Base-by-base conservation (phyloP, 176 grass and related monocot genomes). In the Olyra latifolia region DNA sequence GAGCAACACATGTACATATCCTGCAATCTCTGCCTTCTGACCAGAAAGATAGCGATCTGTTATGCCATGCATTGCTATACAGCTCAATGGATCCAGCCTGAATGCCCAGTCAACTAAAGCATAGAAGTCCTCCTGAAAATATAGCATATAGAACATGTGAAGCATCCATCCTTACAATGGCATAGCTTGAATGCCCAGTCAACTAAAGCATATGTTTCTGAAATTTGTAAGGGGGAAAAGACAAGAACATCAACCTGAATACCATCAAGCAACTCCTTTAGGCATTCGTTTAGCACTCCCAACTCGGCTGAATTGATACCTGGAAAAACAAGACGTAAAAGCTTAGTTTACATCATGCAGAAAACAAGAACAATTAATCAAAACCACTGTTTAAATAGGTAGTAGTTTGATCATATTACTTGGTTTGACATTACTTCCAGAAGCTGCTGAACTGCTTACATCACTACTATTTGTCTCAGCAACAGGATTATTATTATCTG, bases 11-110 rank as follows among this genome's bases (percentile, higher is more conserved):
- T 84, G 86, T 46, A 98, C 95, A 88, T 95, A 93, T 80, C 92
- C 95, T 64, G 92, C 71, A 74, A 88, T 89, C 47, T 95, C 95
- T 75, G 92, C 86, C 63, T 95, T 98, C n/a, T 91, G 85, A 84
- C 88, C 88, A 81, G 88, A 88, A 83, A 98, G 86, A 86, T 94
- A 94, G 27, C 89, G 87, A 81, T 98, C 92, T 40, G 95, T 98
- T 72, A 98, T 89, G 50, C 90, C 95, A 53, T 98, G 92, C 92
- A 98, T 95, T 38, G 88, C 79, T 87, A 98, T 95, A 76, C 95
- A 95, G 77, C 90, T 92, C 78, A 94, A 78, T 50, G 90, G 85
- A 87, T 95, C 92, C 83, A 95, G 89, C 67, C 80, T 98, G 82
- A 74, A 89, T 78, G 90, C 95, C 95, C 95, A 98, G 63, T 95